Evolutionary conservation across 768 basidiomycete genomes (phyloP).

Genomic region (Suillus ampliporus): DNA sequence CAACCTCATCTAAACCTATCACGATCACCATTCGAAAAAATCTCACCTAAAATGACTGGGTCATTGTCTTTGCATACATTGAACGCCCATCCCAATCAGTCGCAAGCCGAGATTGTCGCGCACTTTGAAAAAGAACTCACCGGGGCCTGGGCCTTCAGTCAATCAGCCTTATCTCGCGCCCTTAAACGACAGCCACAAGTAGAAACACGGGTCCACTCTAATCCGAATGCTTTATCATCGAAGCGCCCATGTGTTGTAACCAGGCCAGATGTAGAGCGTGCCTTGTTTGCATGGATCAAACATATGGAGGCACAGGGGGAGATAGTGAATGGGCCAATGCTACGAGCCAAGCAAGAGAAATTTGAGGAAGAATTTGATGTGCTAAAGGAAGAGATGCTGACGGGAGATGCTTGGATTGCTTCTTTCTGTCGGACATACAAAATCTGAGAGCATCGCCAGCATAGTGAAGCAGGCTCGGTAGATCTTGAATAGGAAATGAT

Average conservation of each 20-base stretch:
- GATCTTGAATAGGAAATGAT: neutral
- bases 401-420: constrained; percentile 11
- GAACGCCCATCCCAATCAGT: too few species aligned
- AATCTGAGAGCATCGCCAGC: constrained; percentile 24
- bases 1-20: too few species aligned
- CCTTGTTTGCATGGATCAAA: constrained; percentile 26
- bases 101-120: neutral
- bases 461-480: constrained; percentile 34
- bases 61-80: too few species aligned
- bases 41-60: too few species aligned
- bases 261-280: constrained; percentile 39
- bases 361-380: constrained; percentile 39
- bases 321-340: constrained; percentile 21
- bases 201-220: constrained; percentile 12
- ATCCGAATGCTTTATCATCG: constrained; percentile 34
- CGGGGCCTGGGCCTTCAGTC: too few species aligned
- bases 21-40: too few species aligned
- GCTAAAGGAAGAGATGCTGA: constrained; percentile 29
- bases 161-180: too few species aligned
- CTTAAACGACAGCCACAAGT: neutral
- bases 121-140: neutral
- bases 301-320: constrained; percentile 36
- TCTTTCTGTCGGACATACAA: constrained; percentile 13
- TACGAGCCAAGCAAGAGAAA: constrained; percentile 11
- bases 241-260: constrained; percentile 38